These are phyloP conservation scores for Ophiostoma sp. DNA, from an alignment of 2,329 filamentous ascomycete genomes.

Conservation along the genomic window DNA sequence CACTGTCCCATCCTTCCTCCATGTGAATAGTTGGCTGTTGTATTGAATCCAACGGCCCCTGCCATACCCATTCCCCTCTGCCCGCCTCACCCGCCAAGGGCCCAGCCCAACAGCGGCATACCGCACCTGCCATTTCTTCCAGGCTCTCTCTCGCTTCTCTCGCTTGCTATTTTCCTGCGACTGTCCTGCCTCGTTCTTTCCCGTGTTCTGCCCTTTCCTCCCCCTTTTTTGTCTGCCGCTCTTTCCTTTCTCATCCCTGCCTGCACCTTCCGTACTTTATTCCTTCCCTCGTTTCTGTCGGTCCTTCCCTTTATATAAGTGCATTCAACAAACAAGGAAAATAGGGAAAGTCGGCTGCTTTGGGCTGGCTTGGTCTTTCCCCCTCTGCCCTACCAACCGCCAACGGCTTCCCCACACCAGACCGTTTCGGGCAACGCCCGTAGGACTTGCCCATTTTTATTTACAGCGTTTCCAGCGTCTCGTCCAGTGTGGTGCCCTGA, in stretches of 20 bases:
- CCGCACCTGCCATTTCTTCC: not conserved
- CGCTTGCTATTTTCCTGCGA: not conserved
- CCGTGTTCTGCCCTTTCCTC: not conserved
- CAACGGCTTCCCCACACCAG: constrained; percentile 29
- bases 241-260: constrained; percentile 1
- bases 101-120: not conserved
- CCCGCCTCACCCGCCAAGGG: not conserved
- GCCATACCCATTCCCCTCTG: not conserved
- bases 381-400: constrained; percentile 11
- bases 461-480: not conserved
- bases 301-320: not conserved
- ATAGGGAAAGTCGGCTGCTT: not conserved
- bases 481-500: not conserved
- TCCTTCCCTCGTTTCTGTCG: not conserved
- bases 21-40: not conserved
- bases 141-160: not conserved
- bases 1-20: not conserved
- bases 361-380: not conserved
- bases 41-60: not conserved
- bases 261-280: not conserved
- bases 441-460: constrained; percentile 15
- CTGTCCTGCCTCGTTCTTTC: constrained; percentile 18
- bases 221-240: not conserved
- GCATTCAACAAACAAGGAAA: not conserved
- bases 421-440: constrained; percentile 18